Base-by-base conservation (phyloP, 441 rosid species). In the Arabidopsis hybrid region DNA sequence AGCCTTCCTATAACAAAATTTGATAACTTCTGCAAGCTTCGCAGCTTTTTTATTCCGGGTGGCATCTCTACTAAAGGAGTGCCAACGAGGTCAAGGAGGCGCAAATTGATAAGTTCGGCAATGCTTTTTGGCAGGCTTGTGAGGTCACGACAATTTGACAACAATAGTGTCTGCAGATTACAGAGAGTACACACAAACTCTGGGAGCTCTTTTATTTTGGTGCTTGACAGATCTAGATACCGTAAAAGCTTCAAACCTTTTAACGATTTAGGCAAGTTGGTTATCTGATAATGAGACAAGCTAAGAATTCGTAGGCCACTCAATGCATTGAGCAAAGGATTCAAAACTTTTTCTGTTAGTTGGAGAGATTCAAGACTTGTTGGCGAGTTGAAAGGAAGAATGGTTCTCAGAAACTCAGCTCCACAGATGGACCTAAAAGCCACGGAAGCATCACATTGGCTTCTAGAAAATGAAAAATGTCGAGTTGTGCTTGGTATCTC, bases 401-500 rank as follows among this genome's bases (percentile, higher is more conserved):
- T 74, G 49, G 83, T 79, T 36, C 83, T 73, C 39, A 84, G 73
- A 63, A 34, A 71, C 61, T 72, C 67, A 14, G 78, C 78, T 51
- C 66, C 62, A 46, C 17, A 14, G 65, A 79, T 62, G 64, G 72
- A 60, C 46, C 32, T 68, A 69, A 74, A 69, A 58, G 72, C 81
- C 13, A 63, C 29, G 0, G 69, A 47, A 60, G 65, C 65, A 60
- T 79, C 83, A 13, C 61, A 64, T 6, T 74, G 60, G 56, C 72
- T 76, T 71, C 68, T 75, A 32, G 71, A 60, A 52, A 74, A 84
- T 5, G 87, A 84, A 39, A 84, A 77, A 77, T 84, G 78, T 21
- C 87, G 79, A 68, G 61, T 51, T 40, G 7, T 65, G 46, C 62
- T 73, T 46, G 78, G 38, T 13, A 74, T 65, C 21, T 51, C 55